Conservation (phyloP, 345 rosid genomes). For the Eucalyptus cloeziana region DNA sequence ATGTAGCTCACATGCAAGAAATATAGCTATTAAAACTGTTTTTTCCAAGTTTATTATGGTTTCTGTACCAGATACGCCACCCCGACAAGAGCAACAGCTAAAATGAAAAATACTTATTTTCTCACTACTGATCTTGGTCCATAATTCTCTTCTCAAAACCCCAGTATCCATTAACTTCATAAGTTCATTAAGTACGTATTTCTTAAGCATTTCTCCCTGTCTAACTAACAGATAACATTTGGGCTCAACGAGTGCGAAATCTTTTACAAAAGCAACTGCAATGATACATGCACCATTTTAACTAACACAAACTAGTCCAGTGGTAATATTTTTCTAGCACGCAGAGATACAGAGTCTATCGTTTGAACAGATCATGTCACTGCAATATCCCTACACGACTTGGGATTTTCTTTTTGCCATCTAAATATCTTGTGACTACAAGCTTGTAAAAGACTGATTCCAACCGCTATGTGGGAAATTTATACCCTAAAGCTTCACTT, state of each 20-base stretch:
- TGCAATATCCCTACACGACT: neutral
- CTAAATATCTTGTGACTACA: neutral
- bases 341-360: neutral
- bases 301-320: neutral
- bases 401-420: neutral
- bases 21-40: neutral
- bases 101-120: neutral
- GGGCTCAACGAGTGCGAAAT: neutral
- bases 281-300: neutral
- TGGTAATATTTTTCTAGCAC: neutral
- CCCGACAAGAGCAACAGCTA: neutral
- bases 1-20: neutral
- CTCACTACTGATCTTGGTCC: neutral
- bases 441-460: neutral
- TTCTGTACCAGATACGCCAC: neutral
- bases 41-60: neutral
- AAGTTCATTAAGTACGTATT: neutral
- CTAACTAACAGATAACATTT: neutral
- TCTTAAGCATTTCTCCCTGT: neutral
- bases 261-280: neutral
- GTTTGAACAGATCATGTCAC: neutral
- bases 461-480: neutral
- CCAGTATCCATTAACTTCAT: neutral
- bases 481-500: constrained; percentile 37
- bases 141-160: neutral